Conservation (phyloP, 169 alveolate species). For the Sarcocystis neurona region DNA sequence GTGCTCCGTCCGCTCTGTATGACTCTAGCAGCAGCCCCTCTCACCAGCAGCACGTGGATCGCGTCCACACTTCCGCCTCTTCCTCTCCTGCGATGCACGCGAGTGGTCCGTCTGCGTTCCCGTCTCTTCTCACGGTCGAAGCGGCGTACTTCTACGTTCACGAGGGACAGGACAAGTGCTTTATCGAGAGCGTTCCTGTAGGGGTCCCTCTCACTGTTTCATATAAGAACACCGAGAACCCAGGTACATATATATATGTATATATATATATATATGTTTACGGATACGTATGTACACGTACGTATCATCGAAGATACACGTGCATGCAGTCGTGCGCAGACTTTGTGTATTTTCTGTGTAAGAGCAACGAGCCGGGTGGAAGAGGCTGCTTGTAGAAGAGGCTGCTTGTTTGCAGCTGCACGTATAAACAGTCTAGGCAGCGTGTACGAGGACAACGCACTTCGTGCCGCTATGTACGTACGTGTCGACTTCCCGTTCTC, state of each 20-base stretch:
- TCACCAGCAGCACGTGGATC: not conserved
- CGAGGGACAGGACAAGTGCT: constrained; percentile 73
- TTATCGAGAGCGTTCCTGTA: constrained; percentile 70
- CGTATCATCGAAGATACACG: too few species aligned
- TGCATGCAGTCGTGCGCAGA: too few species aligned
- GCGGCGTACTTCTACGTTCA: constrained; percentile 71
- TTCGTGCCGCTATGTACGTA: too few species aligned
- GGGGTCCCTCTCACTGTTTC: constrained; percentile 66
- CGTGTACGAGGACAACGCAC: too few species aligned
- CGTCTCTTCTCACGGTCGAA: not conserved
- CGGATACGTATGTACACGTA: not conserved
- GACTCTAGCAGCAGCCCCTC: not conserved
- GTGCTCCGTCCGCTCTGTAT: not conserved
- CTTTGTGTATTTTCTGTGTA: too few species aligned
- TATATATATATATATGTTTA: not conserved
- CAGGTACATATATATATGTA: constrained; percentile 64
- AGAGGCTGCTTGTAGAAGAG: too few species aligned
- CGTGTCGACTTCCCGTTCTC: too few species aligned
- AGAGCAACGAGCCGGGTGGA: too few species aligned
- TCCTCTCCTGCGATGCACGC: too few species aligned
- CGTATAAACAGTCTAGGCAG: too few species aligned
- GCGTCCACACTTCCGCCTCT: not conserved
- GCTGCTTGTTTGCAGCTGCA: too few species aligned
- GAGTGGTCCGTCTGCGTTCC: not conserved
- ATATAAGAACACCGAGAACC: constrained; percentile 66